These are phyloP conservation scores for Capsicum pubescens DNA, from an alignment of 257 asterid genomes.

Conservation along the genomic window DNA sequence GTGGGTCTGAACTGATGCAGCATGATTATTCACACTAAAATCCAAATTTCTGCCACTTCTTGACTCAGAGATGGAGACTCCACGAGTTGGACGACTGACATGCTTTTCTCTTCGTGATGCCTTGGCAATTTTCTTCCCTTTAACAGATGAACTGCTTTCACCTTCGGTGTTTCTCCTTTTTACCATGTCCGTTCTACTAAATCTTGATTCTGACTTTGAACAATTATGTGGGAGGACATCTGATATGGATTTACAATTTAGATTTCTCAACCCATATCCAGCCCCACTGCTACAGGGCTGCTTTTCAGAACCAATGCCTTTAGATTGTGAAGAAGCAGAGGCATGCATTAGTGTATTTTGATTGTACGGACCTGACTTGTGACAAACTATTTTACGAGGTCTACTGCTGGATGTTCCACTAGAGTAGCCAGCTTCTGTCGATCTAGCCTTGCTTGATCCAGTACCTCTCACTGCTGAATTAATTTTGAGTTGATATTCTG, in stretches of 20 bases:
- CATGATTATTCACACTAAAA: conserved; percentile 39
- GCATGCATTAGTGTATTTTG: conserved; percentile 37
- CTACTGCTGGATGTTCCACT: conserved; percentile 40
- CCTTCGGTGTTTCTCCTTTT: conserved; percentile 57
- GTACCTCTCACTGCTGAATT: conserved; percentile 34
- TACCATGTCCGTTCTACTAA: conserved; percentile 38
- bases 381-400: conserved; percentile 40
- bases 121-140: conserved; percentile 43
- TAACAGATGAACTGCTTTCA: conserved; percentile 54
- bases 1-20: conserved; percentile 46
- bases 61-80: conserved; percentile 50
- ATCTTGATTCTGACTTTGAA: conserved; percentile 46
- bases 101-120: conserved; percentile 35
- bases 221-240: conserved; percentile 50
- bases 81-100: conserved; percentile 40
- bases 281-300: conserved; percentile 38
- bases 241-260: conserved; percentile 53
- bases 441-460: conserved; percentile 37
- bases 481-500: conserved; percentile 32
- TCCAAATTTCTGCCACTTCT: conserved; percentile 43
- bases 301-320: conserved; percentile 33
- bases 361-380: conserved; percentile 38
- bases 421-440: conserved; percentile 42
- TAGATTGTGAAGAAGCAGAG: conserved; percentile 41
- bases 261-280: conserved; percentile 48